Base-by-base conservation (phyloP, 306 rosid species). In the Rosa lucieae region DNA sequence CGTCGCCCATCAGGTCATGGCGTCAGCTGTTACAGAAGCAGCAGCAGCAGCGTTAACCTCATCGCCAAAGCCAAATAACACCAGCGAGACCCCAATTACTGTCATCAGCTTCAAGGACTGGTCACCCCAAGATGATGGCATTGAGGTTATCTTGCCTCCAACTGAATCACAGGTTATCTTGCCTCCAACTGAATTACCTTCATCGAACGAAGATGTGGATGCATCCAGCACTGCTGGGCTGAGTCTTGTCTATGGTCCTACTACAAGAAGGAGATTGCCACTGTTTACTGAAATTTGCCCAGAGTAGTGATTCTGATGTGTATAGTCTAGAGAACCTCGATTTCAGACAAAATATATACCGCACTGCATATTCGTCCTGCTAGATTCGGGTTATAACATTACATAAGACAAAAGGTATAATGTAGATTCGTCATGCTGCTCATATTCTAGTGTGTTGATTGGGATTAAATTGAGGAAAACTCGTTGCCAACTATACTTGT, bases 91-190 rank as follows among this genome's bases (percentile, higher is more conserved):
- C 21, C 79, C 47, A 14, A 55, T 67, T 72, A 20, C 75, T 21
- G 48, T 68, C 52, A 52, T 40, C 12, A 23, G 73, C 75, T 26
- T 10, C 59, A 21, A 15, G 18, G 82, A 87, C 42, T 94, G 98
- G 97, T 94, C 90, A 37, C 96, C 94, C 14, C 65, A 77, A 79
- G 98, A 92, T 65, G 97, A 94, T 76, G 83, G 80, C 79, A 92
- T 90, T 80, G 82, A 77, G 74, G 39, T 83, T 67, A 65, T 70
- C 35, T 32, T 32, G 35, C 35, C 35, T 81, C 73, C 87, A 39
- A 77, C 74, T 49, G 75, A 53, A 59, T 56, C n/a, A n/a, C n/a
- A 77, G 74, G 39, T 83, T 67, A 65, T 70, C 35, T 32, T 32
- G 35, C 35, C 35, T 81, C 73, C 87, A 39, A 77, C 74, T 49